These are phyloP conservation scores for Candolleomyces eurysporus DNA, from an alignment of 768 basidiomycete genomes.

Conservation along the genomic window DNA sequence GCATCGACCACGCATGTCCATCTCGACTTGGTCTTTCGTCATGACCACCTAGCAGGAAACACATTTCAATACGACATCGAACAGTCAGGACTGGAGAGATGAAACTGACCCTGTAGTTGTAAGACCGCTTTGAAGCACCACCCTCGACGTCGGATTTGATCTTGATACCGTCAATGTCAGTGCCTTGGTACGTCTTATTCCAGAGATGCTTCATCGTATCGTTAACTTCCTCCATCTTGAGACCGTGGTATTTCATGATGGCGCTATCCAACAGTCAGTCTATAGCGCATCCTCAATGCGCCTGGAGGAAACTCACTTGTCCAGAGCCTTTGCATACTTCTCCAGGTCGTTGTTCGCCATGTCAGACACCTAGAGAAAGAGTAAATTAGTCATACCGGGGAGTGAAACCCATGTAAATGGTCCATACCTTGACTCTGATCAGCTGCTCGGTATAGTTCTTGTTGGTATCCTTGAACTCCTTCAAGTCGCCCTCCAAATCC, in stretches of 20 bases:
- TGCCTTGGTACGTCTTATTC: constrained; percentile 99
- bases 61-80: constrained; percentile 7
- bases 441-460: constrained; percentile 88
- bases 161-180: constrained; percentile 97
- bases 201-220: constrained; percentile 96
- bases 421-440: constrained; percentile 85
- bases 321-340: constrained; percentile 95
- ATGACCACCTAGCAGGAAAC: constrained; percentile 77
- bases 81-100: not conserved
- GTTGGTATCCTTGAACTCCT: constrained; percentile 84
- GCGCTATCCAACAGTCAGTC: constrained; percentile 53
- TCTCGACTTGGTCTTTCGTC: constrained; percentile 98
- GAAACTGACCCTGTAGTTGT: constrained; percentile 88
- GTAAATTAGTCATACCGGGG: not conserved
- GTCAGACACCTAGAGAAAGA: constrained; percentile 77
- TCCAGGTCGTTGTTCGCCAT: constrained; percentile 97
- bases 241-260: constrained; percentile 95
- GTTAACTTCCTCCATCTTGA: constrained; percentile 99
- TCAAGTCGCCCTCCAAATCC: constrained; percentile 65
- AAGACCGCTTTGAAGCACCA: constrained; percentile 84
- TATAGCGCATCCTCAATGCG: not conserved
- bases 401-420: not conserved
- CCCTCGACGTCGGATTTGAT: constrained; percentile 94
- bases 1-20: constrained; percentile 99
- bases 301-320: constrained; percentile 63